Evolutionary conservation across 2,329 filamentous ascomycete genomes (phyloP), one percentile per base, ranked within the genome.

Genomic region (Fusarium coicis): DNA sequence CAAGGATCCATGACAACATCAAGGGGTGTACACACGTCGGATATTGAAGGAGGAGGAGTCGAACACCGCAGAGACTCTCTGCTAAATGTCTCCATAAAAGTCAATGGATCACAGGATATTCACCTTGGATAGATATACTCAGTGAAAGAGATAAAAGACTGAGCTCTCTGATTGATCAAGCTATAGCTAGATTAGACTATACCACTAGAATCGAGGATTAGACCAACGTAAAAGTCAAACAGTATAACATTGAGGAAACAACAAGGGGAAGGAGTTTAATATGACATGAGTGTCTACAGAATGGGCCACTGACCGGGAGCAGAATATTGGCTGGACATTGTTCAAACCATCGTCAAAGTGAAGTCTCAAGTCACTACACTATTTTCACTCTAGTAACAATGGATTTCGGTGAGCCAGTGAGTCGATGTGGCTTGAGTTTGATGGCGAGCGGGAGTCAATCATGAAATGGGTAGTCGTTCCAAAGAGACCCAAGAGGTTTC

Each of bases 341-440:
- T 21, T 46, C 7, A 46, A 46, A 37, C 18, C 23, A 21, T 46
- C 11, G 18, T 21, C 43, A 28, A 19, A 46, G 23, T 21, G 12
- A 9, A 4, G 8, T 28, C 19, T 14, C 11, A 28, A 14, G 18
- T 28, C 43, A 46, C n/a, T n/a, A n/a, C n/a, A 8, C 11, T 8
- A 26, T 6, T 26, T 5, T 19, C 4, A 28, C 18, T 28, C 18
- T 10, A 6, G 2, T 28, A 9, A 12, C 10, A 5, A 8, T 28
- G 26, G 12, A 28, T 46, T 6, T 18, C 19, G 9, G 28, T n/a
- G 19, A n/a, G 10, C 5, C 2, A 49, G 19, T 10, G 4, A 15
- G 1, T n/a, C 19, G 2, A 21, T 30, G 14, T n/a, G 7, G 16
- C 14, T n/a, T 9, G 43, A 19, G 15, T 12, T 32, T 2, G 4